These are phyloP conservation scores for Aspergillus alliaceus DNA, from an alignment of 2,329 filamentous ascomycete genomes.

Conservation along the genomic window DNA sequence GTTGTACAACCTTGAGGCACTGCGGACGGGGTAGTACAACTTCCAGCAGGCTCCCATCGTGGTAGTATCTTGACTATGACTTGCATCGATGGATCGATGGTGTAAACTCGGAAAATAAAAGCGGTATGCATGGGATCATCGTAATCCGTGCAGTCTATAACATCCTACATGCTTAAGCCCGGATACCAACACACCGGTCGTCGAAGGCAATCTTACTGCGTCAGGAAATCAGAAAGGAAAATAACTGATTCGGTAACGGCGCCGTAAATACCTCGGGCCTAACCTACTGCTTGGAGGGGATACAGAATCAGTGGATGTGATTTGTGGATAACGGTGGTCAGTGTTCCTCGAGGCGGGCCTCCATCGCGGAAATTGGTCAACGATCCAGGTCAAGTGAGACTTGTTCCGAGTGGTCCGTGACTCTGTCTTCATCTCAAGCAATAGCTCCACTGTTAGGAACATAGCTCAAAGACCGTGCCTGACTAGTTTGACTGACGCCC, in stretches of 20 bases:
- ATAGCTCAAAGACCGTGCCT: constrained; percentile 16
- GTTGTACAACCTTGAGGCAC: not conserved
- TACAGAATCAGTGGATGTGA: not conserved
- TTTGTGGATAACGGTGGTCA: not conserved
- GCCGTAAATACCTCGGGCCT: not conserved
- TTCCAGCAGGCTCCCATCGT: not conserved
- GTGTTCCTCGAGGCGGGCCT: not conserved
- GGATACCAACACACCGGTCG: not conserved
- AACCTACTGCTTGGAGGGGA: not conserved
- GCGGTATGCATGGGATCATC: not conserved
- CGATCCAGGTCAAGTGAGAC: not conserved
- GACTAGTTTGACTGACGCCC: constrained; percentile 10
- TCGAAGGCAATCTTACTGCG: not conserved
- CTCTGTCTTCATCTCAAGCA: constrained; percentile 6
- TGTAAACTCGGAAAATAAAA: not conserved
- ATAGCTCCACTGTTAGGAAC: constrained; percentile 12
- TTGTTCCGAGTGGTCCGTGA: constrained; percentile 1
- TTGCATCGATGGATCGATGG: not conserved
- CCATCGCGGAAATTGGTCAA: not conserved
- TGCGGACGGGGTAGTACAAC: no score
- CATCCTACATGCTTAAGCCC: not conserved
- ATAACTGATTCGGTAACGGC: not conserved
- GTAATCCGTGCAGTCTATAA: not conserved
- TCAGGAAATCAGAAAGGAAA: not conserved
- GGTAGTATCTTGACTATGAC: not conserved